Evolutionary conservation across 495 filamentous ascomycete species (phyloP).

Genomic region (Neurospora sublineolata): DNA sequence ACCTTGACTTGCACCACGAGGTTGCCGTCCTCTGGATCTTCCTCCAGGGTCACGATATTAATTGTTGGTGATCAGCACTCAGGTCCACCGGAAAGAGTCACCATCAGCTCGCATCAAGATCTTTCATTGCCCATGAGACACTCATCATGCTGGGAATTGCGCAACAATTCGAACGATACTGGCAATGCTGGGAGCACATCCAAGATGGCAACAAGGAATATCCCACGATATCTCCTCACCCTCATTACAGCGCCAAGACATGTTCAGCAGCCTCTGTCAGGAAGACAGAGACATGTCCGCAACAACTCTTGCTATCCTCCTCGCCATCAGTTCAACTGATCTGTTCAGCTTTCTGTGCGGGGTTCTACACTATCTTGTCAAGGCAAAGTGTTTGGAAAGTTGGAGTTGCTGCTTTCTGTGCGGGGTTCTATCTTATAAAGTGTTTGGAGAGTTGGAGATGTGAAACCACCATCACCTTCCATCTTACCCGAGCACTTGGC

Average conservation of each 20-base stretch:
- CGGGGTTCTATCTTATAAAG: background rate
- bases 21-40: background rate
- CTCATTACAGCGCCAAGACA: background rate
- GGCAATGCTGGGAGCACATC: background rate
- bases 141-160: background rate
- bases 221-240: background rate
- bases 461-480: background rate
- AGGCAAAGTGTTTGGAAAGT: too few relatives aligned
- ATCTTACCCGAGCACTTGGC: background rate
- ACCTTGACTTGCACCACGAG: background rate
- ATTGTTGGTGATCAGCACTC: background rate
- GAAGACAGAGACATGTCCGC: background rate
- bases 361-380: too few relatives aligned
- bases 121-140: background rate
- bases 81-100: background rate
- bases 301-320: background rate
- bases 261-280: background rate
- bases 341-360: background rate
- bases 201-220: background rate
- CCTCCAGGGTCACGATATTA: background rate
- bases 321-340: background rate
- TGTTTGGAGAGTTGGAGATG: background rate
- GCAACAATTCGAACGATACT: background rate
- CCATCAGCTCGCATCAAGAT: background rate
- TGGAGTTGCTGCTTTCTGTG: background rate